Conservation (phyloP, 805 yeast species). For the Sugiyamaella americana region DNA sequence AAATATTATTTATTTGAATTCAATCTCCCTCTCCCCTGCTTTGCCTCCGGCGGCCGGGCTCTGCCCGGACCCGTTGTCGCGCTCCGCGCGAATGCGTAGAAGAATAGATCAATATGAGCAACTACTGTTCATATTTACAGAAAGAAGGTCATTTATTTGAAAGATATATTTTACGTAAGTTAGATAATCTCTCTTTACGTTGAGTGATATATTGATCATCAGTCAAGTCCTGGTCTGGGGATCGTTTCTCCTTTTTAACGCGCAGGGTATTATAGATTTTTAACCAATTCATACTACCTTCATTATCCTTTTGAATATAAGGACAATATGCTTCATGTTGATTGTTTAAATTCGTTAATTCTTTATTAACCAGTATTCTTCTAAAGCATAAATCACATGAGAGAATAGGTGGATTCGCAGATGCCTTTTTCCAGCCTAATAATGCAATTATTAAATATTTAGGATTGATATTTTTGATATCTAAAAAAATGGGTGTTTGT, state of each 20-base stretch:
- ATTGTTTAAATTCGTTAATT: background rate
- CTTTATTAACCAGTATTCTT: background rate
- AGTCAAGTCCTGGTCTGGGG: no score
- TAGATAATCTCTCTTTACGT: background rate
- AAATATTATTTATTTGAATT: no score
- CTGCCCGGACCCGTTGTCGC: no score
- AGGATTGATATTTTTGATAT: background rate
- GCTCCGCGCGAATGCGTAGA: no score
- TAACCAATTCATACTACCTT: background rate
- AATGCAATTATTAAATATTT: constrained; percentile 2
- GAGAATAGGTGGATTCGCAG: background rate
- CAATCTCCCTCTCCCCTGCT: no score
- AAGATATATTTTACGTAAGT: background rate
- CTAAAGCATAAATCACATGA: constrained; percentile 10
- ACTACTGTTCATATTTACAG: no score
- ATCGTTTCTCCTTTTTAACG: no score
- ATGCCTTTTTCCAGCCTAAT: constrained; percentile 4
- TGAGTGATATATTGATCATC: background rate
- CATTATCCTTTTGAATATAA: background rate
- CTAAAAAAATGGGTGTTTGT: no score
- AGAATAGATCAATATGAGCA: no score
- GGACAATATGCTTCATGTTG: constrained; percentile 9
- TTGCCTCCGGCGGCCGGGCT: no score
- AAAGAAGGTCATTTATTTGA: no score
- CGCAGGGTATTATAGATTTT: background rate